Evolutionary conservation across 768 basidiomycete species (phyloP).

Genomic region (Lentinus tigrinus): DNA sequence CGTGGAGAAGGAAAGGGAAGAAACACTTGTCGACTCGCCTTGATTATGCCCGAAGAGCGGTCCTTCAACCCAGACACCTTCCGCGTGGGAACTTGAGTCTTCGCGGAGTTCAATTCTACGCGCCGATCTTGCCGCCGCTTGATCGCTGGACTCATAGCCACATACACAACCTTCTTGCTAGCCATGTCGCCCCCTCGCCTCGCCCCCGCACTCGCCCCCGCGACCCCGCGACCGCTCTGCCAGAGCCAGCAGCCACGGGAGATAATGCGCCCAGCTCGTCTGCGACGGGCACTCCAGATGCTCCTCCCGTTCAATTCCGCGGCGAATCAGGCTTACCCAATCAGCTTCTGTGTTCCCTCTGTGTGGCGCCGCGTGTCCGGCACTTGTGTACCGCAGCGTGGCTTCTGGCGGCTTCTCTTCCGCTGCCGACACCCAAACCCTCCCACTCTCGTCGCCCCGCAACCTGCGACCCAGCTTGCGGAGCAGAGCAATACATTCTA

Average conservation of each 20-base stretch:
- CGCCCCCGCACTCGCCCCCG: background rate
- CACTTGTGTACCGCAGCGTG: background rate
- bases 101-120: conserved; percentile 18
- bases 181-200: background rate
- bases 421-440: background rate
- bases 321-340: conserved; percentile 15
- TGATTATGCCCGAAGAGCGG: conserved; percentile 11
- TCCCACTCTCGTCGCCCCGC: background rate
- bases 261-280: background rate
- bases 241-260: background rate
- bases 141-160: conserved; percentile 18
- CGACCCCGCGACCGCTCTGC: background rate
- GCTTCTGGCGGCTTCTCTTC: background rate
- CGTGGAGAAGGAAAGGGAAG: conserved; percentile 21
- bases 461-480: background rate
- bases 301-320: conserved; percentile 10
- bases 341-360: conserved; percentile 1
- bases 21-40: conserved; percentile 9
- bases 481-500: background rate
- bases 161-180: conserved; percentile 6
- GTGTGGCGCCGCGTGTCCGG: background rate
- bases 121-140: conserved; percentile 23
- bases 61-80: conserved; percentile 17
- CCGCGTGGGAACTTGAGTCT: conserved; percentile 17
- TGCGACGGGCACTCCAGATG: background rate